These are phyloP conservation scores for Rhizopus microsporus DNA, from an alignment of 371 early-diverging fungal species.

Conservation along the genomic window DNA sequence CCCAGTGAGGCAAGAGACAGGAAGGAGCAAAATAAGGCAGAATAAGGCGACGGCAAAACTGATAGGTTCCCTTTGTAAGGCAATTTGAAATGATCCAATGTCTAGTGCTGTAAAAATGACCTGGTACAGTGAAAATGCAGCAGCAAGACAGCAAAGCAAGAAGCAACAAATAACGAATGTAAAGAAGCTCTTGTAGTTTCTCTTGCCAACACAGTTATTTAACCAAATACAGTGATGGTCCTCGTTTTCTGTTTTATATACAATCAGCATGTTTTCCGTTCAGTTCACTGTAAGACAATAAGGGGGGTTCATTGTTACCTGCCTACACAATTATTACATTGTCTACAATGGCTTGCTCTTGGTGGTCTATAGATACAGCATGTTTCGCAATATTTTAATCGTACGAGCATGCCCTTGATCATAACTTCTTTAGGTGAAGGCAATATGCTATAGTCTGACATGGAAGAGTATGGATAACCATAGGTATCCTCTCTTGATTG, in stretches of 20 bases:
- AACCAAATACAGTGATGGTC: conserved; percentile 97
- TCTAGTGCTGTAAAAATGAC: conserved; percentile 28
- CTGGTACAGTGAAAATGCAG: conserved; percentile 60
- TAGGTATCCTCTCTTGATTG: conserved; percentile 3
- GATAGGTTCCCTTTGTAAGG: neutral
- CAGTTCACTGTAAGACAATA: neutral
- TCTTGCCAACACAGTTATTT: conserved; percentile 90
- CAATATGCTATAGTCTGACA: conserved; percentile 21
- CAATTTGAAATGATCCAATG: neutral
- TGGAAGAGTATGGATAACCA: conserved; percentile 20
- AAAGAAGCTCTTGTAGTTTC: conserved; percentile 89
- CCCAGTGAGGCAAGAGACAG: conserved; percentile 66
- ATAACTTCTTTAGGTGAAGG: conserved; percentile 58
- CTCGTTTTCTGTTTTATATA: conserved; percentile 55
- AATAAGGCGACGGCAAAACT: conserved; percentile 42
- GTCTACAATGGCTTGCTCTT: conserved; percentile 84
- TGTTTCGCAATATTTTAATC: conserved; percentile 88
- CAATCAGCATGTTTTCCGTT: neutral
- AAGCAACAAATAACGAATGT: conserved; percentile 67
- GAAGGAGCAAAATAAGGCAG: conserved; percentile 61
- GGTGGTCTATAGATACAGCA: conserved; percentile 93
- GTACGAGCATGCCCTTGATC: conserved; percentile 62
- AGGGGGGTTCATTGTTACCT: conserved; percentile 17
- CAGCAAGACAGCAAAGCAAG: conserved; percentile 56
- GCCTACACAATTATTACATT: conserved; percentile 92